Evolutionary conservation across 2,329 filamentous ascomycete genomes (phyloP), one percentile per base, ranked within the genome.

Genomic region (Fusarium sp.): DNA sequence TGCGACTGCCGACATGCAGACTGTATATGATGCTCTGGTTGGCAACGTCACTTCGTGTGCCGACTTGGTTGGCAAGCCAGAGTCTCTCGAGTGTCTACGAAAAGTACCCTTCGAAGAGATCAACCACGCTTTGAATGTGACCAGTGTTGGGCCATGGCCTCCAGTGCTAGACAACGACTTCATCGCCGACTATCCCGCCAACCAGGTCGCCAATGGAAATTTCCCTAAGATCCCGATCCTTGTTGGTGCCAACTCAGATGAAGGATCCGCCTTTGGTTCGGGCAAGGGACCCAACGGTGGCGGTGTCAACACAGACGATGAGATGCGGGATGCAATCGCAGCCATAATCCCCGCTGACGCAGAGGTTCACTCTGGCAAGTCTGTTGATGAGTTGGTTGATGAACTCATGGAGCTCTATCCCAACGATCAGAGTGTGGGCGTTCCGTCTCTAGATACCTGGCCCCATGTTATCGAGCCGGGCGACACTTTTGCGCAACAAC

Each of bases 111-210:
- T 83, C 6, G 78, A 69, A n/a, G 80, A 81, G 58, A 66, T 83
- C 56, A 70, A 80, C 58, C 41, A 66, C 1, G 74, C 68, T 0
- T 35, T 77, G 14, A 74, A 72, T 23, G 66, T 68, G 2, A 61
- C 37, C 16, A 25, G 10, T 6, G 45, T 70, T 16, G 59, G 59
- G 5, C 54, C 65, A 7, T 79, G 76, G 75, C 57, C 76, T 3
- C 82, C 82, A 2, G 76, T 81, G 6, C 66, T 84, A 25, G 83
- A 85, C 56, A 69, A 75, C 18, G 83, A 85, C 58, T 84, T 85
- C 58, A 73, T 85, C 25, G 68, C 71, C 6, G 77, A 81, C 25
- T 80, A 79, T 62, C 74, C 75, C 13, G 75, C 80, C 11, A 78
- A 78, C 57, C 82, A 83, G 56, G 54, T 83, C 1, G 39, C 58